Base-by-base conservation (phyloP, 176 grass and related monocot genomes). In the Chloris gayana region DNA sequence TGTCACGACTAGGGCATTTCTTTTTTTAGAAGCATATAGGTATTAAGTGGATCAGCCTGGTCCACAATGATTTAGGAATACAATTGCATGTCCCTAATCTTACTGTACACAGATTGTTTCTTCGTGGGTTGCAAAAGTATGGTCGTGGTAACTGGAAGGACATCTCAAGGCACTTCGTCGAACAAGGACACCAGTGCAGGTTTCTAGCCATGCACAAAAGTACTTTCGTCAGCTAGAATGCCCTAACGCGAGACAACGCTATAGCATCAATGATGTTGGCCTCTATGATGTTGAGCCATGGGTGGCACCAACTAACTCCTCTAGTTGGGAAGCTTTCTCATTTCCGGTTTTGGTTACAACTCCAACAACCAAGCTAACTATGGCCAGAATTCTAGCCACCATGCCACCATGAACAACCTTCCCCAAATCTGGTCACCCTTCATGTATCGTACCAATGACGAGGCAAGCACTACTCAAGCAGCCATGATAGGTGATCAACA, bases 171-270 rank as follows among this genome's bases (percentile, higher is more conserved):
- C 6, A 77, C 44, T 71, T 49, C 14, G 79, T 87, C 19, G 64
- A 25, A 77, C 65, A 0, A 87, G 29, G 34, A 82, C 70, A 0
- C 69, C 78, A 1, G 42, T 69, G 25, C 85, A 82, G 1, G 19
- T 87, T 34, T 76, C 79, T 2, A 82, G 73, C 57, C 85, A 87
- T 2, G 79, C 85, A 2, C 79, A 77, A 8, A 82, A 82, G 72
- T 87, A 64, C 72, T 87, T 72, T 27, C 47, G 46, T 14, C 50
- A 73, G 45, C 2, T 35, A 4, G 42, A 51, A 30, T 17, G 38
- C 14, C 45, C 51, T 10, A 22, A 18, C 6, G 14, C 2, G 39
- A 75, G 26, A 51, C 77, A 70, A 0, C 64, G 71, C 39, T 51
- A 75, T 19, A 81, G 71, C 51, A 81, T 86, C 78, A 75, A 74